Percentiles rank a stretch among this genome's conserved stretches.
phyloP scores from a whole-genome alignment of 345 rosid species.

The Aethionema arabicum region DNA sequence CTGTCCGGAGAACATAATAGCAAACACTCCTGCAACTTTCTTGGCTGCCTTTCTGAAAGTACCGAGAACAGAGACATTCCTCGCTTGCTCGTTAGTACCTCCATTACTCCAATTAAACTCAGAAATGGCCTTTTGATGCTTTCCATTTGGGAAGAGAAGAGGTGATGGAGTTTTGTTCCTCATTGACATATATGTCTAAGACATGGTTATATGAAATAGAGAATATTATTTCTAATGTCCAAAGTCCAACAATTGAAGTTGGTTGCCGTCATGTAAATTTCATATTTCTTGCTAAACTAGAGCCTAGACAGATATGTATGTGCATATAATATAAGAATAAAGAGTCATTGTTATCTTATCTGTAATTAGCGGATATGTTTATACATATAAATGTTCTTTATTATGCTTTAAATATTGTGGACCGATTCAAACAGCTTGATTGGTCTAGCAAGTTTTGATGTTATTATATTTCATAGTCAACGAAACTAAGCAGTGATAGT shows the following conservation, averaged over 20 bases:
- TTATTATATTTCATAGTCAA: slow-evolving; percentile 36
- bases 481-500: slow-evolving; percentile 5
- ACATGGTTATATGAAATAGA: slow-evolving; percentile 30
- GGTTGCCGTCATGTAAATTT: slow-evolving; percentile 31
- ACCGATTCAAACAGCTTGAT: slow-evolving; percentile 33
- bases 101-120: slow-evolving; percentile 29
- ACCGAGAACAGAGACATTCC: slow-evolving; percentile 21
- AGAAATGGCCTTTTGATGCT: slow-evolving; percentile 14
- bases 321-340: slow-evolving; percentile 23
- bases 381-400: slow-evolving; percentile 22
- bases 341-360: slow-evolving; percentile 12
- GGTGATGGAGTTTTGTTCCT: slow-evolving; percentile 42
- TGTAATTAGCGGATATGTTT: too few species aligned
- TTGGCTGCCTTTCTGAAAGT: slow-evolving; percentile 46
- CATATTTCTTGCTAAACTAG: not conserved
- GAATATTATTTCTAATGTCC: slow-evolving; percentile 21
- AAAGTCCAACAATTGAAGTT: slow-evolving; percentile 20
- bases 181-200: slow-evolving; percentile 42
- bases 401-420: slow-evolving; percentile 16
- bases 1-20: slow-evolving; percentile 32
- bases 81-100: slow-evolving; percentile 4
- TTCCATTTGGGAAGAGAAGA: slow-evolving; percentile 26
- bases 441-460: slow-evolving; percentile 32
- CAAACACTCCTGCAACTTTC: slow-evolving; percentile 49
- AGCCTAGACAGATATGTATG: slow-evolving; percentile 7